Base-by-base conservation (phyloP, 208 protist species). In the Leishmania gerbilli region DNA sequence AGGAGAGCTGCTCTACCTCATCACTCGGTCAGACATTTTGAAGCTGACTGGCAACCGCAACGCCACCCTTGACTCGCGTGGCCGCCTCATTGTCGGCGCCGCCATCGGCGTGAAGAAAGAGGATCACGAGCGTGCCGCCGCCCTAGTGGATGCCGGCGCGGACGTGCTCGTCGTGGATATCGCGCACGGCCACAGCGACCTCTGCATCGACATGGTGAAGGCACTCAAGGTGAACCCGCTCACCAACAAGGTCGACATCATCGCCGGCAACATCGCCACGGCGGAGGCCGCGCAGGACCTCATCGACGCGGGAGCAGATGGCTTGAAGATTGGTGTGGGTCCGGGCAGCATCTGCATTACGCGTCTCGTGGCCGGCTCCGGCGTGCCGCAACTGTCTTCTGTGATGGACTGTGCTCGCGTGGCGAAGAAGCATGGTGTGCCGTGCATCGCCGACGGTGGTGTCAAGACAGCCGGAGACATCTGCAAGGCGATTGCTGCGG, bases 141-240 rank as follows among this genome's bases (percentile, higher is more conserved):
- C 79, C 27, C 90, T 97, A 17, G 89, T 97, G 3, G 87, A 95
- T 72, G 87, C 84, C 7, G 96, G 96, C 19, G 89, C 84, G 2
- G 94, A 97, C 77, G 94, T 96, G 62, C 90, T 98, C 6, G 93
- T 97, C 24, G 94, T 98, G 47, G 96, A 98, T 84, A 97, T 98
- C 76, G 96, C 96, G 56, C 96, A 98, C 84, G 96, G 96, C 27
- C 96, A 98, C 89, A 96, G 89, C 83, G 87, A 90, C 72, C 40
- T 95, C 17, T 96, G 92, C 83, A 95, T 97, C 69, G 88, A 97
- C 80, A 96, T 98, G 89, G 77, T 98, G 40, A 79, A 86, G 49
- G 71, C 62, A 2, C 91, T 98, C 79, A 97, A 97, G 86, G 77
- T 79, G 8, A 86, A 96, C 76, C 87, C 93, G 21, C 77, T 68